Evolutionary conservation across 2,329 filamentous ascomycete genomes (phyloP).

Genomic region (Trichothecium sympodiale): DNA sequence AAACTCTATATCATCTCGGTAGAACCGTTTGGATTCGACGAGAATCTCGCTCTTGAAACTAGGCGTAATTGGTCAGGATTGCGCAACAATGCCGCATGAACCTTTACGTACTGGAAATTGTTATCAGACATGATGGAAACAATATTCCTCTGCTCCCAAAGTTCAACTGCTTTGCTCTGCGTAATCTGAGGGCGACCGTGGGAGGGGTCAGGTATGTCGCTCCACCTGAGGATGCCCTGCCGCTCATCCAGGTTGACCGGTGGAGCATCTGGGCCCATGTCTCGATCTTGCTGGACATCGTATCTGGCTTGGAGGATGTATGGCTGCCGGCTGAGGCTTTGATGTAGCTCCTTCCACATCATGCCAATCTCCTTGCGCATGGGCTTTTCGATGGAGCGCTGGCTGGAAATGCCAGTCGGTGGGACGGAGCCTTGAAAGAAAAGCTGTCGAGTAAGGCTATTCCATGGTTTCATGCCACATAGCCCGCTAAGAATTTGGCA

Average conservation of each 20-base stretch:
- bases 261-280: slow-evolving; percentile 28
- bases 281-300: slow-evolving; percentile 34
- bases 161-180: slow-evolving; percentile 44
- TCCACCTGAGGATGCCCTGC: slow-evolving; percentile 43
- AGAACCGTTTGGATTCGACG: slow-evolving; percentile 43
- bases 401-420: slow-evolving; percentile 33
- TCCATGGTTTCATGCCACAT: slow-evolving; percentile 43
- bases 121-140: slow-evolving; percentile 39
- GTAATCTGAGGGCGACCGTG: slow-evolving; percentile 33
- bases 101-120: slow-evolving; percentile 33
- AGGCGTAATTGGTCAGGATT: background rate
- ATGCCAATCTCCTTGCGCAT: slow-evolving; percentile 23
- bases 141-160: slow-evolving; percentile 39
- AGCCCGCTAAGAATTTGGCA: slow-evolving; percentile 45
- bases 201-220: slow-evolving; percentile 48
- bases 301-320: slow-evolving; percentile 46
- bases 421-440: slow-evolving; percentile 39
- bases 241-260: slow-evolving; percentile 28
- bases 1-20: slow-evolving; percentile 43
- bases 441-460: slow-evolving; percentile 37
- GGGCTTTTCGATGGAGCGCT: slow-evolving; percentile 24
- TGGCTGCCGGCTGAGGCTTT: slow-evolving; percentile 43
- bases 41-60: slow-evolving; percentile 43
- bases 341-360: slow-evolving; percentile 43
- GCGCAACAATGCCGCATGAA: too few species aligned